These are phyloP conservation scores for Rhodotorula sp. DNA, from an alignment of 1,284 basidiomycete genomes.

Conservation along the genomic window DNA sequence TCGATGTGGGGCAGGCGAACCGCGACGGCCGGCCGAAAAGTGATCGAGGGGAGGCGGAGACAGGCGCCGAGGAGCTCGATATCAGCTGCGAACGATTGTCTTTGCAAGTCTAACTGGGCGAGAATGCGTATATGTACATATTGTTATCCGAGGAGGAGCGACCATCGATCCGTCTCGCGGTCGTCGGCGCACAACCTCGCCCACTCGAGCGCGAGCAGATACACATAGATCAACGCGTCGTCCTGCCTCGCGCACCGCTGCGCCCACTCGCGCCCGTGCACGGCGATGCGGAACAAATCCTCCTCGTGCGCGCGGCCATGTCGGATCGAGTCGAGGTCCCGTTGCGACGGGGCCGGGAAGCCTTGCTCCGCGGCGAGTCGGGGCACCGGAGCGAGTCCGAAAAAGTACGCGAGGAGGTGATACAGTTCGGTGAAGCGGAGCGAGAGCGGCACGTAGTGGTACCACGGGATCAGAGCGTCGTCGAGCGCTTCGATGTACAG, in stretches of 20 bases:
- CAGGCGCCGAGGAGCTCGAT: no score
- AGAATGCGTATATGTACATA: neutral
- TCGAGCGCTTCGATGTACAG: constrained; percentile 22
- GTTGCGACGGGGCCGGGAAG: neutral
- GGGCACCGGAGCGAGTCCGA: constrained; percentile 8
- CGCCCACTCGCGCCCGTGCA: constrained; percentile 23
- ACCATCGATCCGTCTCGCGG: neutral
- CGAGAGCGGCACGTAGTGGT: constrained; percentile 29
- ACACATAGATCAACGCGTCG: constrained; percentile 22
- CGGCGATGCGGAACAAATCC: constrained; percentile 14
- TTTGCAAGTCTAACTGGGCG: neutral
- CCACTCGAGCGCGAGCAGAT: constrained; percentile 31
- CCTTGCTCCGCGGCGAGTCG: neutral
- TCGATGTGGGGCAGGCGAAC: neutral
- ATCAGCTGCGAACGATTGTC: neutral
- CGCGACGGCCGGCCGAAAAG: neutral
- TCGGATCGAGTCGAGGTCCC: neutral
- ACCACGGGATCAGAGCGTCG: constrained; percentile 30
- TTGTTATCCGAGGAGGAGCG: neutral
- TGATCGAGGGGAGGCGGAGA: neutral
- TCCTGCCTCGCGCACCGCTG: constrained; percentile 24
- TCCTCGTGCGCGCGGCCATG: constrained; percentile 18
- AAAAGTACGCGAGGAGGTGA: constrained; percentile 32
- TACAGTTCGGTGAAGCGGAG: constrained; percentile 21
- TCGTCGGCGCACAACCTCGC: constrained; percentile 14